Evolutionary conservation across 2,329 filamentous ascomycete species (phyloP), one percentile per base, ranked within the genome.

Genomic region (Neopestalotiopsis sp.): DNA sequence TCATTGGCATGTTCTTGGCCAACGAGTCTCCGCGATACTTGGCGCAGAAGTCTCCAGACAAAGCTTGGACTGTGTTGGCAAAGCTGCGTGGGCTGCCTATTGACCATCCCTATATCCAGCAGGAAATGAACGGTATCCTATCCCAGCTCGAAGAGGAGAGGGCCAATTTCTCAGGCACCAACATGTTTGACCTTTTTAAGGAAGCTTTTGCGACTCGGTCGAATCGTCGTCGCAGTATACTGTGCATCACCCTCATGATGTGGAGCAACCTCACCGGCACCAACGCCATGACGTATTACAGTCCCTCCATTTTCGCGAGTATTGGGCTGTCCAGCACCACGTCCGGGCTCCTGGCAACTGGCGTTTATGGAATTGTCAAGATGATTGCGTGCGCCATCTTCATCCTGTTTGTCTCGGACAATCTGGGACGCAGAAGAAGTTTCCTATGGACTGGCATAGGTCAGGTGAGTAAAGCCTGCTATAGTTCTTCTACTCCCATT

Each of bases 281-380:
- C 4, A 81, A 81, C 68, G 79, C 79, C 4, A 82, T 85, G 75
- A 89, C 91, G 77, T 92, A 92, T 81, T 92, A 92, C 74, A 89
- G 90, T 0, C 91, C 91, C 0, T 85, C 88, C 67, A 93, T 94
- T 73, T 94, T 94, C 81, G 81, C 82, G 59, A 85, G 88, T 72
- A 83, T 93, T 2, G 91, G 91, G 20, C 84, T 94, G 73, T 78
- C 77, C 30, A 82, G 82, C 13, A 89, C 85, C 5, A 78, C 85
- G 52, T 84, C 86, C 56, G 88, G 87, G 20, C 86, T 94, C 30
- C 92, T 94, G 76, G 91, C 92, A 4, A 93, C 91, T 0, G 91
- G 92, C 56, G 87, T 94, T 72, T 94, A 93, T 76, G 91, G 91
- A 32, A 85, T 93, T 67, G 88, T 92, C 68, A 94, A 94, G 78